phyloP scores from a whole-genome alignment of 352 stramenopile species.

The Phytophthora sojae region DNA sequence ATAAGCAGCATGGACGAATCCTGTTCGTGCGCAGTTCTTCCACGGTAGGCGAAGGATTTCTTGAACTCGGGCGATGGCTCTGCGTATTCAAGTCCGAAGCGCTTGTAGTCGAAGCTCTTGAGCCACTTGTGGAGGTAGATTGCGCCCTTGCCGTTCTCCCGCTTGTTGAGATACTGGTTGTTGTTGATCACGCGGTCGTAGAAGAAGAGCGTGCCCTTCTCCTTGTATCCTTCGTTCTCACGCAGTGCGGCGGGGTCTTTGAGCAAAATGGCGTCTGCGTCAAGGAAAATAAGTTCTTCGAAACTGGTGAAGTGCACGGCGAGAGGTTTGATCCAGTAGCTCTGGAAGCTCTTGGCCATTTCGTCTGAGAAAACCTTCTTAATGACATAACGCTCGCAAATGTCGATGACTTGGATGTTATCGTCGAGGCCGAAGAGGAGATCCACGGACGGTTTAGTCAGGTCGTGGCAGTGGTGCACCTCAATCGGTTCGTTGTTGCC shows the following conservation, averaged over 20 bases:
- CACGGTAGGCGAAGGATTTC: conserved; percentile 50
- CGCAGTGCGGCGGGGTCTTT: conserved; percentile 42
- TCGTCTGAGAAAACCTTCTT: conserved; percentile 36
- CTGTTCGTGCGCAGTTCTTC: conserved; percentile 65
- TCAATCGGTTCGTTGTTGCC: conserved; percentile 62
- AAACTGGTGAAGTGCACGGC: conserved; percentile 57
- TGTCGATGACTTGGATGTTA: conserved; percentile 56
- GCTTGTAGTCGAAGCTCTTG: conserved; percentile 61
- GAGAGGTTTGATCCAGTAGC: conserved; percentile 60
- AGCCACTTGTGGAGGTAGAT: conserved; percentile 61
- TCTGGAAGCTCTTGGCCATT: conserved; percentile 47
- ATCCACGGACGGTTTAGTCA: conserved; percentile 42
- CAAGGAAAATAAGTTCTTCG: conserved; percentile 58
- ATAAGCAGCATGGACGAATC: conserved; percentile 80
- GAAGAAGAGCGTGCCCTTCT: conserved; percentile 52
- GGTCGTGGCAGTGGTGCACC: conserved; percentile 60
- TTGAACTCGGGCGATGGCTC: conserved; percentile 42
- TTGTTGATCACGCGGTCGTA: conserved; percentile 55
- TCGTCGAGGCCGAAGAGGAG: conserved; percentile 45
- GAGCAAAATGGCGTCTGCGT: conserved; percentile 55
- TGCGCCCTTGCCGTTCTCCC: conserved; percentile 26
- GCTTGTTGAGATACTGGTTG: conserved; percentile 61
- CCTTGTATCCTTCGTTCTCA: conserved; percentile 49
- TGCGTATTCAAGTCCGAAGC: conserved; percentile 38
- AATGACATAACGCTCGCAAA: conserved; percentile 41